phyloP scores from a whole-genome alignment of 2,329 filamentous ascomycete genomes.

The Curvularia sp. region DNA sequence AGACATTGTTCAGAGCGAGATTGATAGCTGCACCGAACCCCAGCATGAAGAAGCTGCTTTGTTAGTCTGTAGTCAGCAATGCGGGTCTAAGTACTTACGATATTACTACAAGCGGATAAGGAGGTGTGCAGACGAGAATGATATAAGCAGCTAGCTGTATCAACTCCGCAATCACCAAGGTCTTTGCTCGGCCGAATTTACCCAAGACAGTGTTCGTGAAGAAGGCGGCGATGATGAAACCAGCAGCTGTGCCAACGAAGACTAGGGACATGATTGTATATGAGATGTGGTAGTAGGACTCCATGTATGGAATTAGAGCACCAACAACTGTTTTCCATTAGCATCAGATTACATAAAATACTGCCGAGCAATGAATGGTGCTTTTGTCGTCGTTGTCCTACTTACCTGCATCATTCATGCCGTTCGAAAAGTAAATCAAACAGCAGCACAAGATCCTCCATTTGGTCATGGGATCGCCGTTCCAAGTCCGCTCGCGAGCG shows the following conservation, averaged over 20 bases:
- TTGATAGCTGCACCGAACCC: constrained; percentile 61
- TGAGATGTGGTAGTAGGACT: constrained; percentile 75
- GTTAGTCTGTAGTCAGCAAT: constrained; percentile 17
- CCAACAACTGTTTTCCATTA: constrained; percentile 62
- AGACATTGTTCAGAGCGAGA: constrained; percentile 64
- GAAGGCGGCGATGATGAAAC: constrained; percentile 76
- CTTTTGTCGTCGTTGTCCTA: background rate
- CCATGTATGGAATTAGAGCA: constrained; percentile 81
- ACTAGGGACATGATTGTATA: constrained; percentile 82
- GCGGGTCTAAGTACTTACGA: constrained; percentile 38
- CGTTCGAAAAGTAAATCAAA: constrained; percentile 71
- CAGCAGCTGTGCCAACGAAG: constrained; percentile 78
- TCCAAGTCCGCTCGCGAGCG: constrained; percentile 63
- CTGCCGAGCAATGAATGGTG: background rate
- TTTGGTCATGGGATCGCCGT: constrained; percentile 68
- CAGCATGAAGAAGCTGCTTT: constrained; percentile 69
- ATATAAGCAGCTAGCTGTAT: constrained; percentile 68
- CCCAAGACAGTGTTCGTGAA: constrained; percentile 69
- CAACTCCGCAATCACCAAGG: constrained; percentile 65
- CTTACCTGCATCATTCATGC: constrained; percentile 71
- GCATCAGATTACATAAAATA: background rate
- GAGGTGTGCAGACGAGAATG: constrained; percentile 70
- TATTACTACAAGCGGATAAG: constrained; percentile 71
- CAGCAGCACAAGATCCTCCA: constrained; percentile 71
- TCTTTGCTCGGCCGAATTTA: constrained; percentile 69